Percentiles rank a stretch among this genome's conserved stretches.
These are phyloP conservation scores for Populus simonii DNA, from an alignment of 345 rosid species.

Conservation along the genomic window DNA sequence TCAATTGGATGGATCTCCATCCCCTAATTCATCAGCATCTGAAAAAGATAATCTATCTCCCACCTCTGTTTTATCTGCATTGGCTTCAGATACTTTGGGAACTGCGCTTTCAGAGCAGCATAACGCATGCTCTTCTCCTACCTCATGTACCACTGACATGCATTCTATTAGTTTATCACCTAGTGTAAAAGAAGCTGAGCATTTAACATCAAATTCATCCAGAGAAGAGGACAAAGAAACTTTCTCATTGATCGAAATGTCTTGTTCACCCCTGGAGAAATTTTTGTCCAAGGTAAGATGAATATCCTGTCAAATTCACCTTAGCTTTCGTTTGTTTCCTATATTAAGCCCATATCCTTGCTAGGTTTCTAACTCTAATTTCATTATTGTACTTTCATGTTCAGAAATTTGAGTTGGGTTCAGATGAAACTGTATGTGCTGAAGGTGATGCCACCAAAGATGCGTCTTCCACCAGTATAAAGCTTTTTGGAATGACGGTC, in stretches of 20 bases:
- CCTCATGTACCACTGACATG: conserved; percentile 53
- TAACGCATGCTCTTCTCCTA: conserved; percentile 53
- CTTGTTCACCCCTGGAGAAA: not conserved
- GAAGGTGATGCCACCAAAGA: conserved; percentile 16
- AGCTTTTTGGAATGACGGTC: conserved; percentile 66
- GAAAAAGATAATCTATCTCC: conserved; percentile 58
- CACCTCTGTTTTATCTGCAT: conserved; percentile 53
- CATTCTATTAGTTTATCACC: conserved; percentile 23
- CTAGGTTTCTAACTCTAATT: not conserved
- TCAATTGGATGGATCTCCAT: conserved; percentile 36
- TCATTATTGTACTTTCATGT: not conserved
- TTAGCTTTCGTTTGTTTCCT: not conserved
- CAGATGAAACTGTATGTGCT: conserved; percentile 9
- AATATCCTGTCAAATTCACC: not conserved
- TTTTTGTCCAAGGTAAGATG: conserved; percentile 6
- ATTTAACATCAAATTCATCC: not conserved
- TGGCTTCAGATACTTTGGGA: conserved; percentile 37
- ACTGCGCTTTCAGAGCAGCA: conserved; percentile 40
- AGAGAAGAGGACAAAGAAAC: not conserved
- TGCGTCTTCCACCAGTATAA: conserved; percentile 40
- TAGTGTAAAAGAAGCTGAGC: not conserved
- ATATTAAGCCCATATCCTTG: not conserved
- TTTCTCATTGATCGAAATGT: not conserved
- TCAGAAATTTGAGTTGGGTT: conserved; percentile 30
- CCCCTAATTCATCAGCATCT: conserved; percentile 34